These are phyloP conservation scores for Coemansia sp. DNA, from an alignment of 192 early-diverging fungal species.

Conservation along the genomic window DNA sequence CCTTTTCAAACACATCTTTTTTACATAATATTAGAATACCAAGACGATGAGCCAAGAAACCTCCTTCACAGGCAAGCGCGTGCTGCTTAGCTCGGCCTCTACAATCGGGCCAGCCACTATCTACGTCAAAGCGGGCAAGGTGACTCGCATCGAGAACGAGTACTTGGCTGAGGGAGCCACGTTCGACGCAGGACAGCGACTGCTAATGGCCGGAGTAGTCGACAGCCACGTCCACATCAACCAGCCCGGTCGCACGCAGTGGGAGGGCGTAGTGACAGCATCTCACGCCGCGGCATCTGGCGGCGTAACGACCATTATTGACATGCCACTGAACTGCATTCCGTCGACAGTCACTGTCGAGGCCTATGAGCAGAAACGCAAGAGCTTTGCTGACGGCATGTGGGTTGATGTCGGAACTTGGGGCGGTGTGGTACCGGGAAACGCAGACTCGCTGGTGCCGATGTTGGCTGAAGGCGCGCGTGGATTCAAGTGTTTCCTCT, in stretches of 20 bases:
- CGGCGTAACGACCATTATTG: constrained; percentile 78
- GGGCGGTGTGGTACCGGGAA: constrained; percentile 80
- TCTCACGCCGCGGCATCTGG: constrained; percentile 82
- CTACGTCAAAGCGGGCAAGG: constrained; percentile 61
- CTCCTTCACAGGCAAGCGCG: constrained; percentile 50
- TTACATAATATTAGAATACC: not conserved
- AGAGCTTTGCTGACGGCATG: constrained; percentile 68
- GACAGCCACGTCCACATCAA: constrained; percentile 87
- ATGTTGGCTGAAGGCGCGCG: constrained; percentile 71
- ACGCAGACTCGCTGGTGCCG: constrained; percentile 64
- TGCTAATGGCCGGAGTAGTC: constrained; percentile 75
- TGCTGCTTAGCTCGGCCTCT: constrained; percentile 51
- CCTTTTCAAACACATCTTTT: not conserved
- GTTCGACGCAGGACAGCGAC: constrained; percentile 59
- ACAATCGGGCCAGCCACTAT: constrained; percentile 61
- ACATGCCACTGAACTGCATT: constrained; percentile 88
- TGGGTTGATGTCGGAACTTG: constrained; percentile 81
- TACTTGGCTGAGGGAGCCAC: constrained; percentile 51
- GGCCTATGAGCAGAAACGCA: constrained; percentile 66
- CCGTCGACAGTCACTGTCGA: constrained; percentile 78
- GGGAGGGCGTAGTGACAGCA: constrained; percentile 83
- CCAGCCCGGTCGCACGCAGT: constrained; percentile 82
- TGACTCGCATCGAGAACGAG: constrained; percentile 54
- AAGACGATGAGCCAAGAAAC: constrained; percentile 39
- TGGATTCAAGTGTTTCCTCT: constrained; percentile 86